Evolutionary conservation across 176 grass and related monocot species (phyloP), one percentile per base, ranked within the genome.

Genomic region (Oropetium thomaeum): DNA sequence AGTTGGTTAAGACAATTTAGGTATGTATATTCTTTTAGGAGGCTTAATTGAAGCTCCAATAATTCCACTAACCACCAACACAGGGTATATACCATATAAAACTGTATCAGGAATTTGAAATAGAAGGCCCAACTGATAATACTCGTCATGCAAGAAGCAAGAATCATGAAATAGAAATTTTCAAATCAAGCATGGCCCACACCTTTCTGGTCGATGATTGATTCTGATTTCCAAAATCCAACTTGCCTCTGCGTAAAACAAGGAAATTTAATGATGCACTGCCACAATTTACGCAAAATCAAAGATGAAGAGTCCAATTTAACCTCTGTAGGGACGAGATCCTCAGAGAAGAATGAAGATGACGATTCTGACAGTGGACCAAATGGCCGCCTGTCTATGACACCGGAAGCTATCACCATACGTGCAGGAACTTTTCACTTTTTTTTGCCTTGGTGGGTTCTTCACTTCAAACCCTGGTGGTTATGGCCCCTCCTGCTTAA

Each of bases 221-320:
- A 89, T 60, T 83, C 86, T 25, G 79, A 53, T 73, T 89, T 86
- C 86, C 82, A 92, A 60, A 92, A 81, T 31, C 86, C 79, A 54
- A 86, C 45, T 77, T 84, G 75, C 48, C 75, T 83, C 90, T 83
- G 72, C 31, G 63, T 14, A 60, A 48, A 75, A 75, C 26, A 70
- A 62, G 39, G 73, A 34, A 42, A 70, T 17, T 5, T 14, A 73
- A 67, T 53, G 52, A 79, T 52, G 67, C 59, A 28, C 40, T 3
- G 55, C 28, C 57, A 62, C 27, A 10, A 40, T 27, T 27, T 55
- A 26, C 70, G 49, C 16, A 71, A 61, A 49, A 75, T 82, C 19
- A 28, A 62, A 15, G 15, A 69, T 26, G 64, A 42, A 34, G 5
- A 27, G 20, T 34, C 10, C n/a, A n/a, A 54, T 33, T 64, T 68